A percentile compares a stretch with the other conserved stretches of the same genome.
phyloP scores from a whole-genome alignment of 306 rosid genomes.

The Ceratonia siliqua region DNA sequence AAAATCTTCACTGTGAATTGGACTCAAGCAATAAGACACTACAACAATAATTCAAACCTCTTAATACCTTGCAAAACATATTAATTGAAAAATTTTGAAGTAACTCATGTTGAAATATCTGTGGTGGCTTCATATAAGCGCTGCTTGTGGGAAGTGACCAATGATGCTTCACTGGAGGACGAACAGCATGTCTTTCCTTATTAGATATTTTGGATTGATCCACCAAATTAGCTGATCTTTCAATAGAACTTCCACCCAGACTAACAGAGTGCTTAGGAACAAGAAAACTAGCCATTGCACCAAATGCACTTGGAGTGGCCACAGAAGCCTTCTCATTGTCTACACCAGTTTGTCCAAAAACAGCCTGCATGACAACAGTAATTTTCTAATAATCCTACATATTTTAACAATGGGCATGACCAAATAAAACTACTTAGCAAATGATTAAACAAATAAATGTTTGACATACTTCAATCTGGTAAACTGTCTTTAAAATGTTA shows the following conservation, averaged over 20 bases:
- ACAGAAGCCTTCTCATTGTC: constrained; percentile 72
- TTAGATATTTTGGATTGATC: constrained; percentile 71
- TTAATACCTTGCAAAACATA: constrained; percentile 89
- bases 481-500: constrained; percentile 73
- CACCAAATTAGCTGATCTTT: constrained; percentile 61
- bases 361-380: constrained; percentile 58
- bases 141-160: constrained; percentile 89
- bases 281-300: constrained; percentile 98
- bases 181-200: constrained; percentile 82
- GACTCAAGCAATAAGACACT: constrained; percentile 9
- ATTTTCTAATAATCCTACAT: constrained; percentile 36
- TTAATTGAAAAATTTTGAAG: constrained; percentile 94
- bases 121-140: constrained; percentile 65
- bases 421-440: constrained; percentile 27
- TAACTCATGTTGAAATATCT: constrained; percentile 94
- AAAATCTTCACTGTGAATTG: constrained; percentile 10
- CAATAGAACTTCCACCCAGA: constrained; percentile 71
- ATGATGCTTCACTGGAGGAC: constrained; percentile 93
- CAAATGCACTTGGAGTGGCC: constrained; percentile 79
- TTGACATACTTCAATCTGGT: constrained; percentile 80
- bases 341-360: constrained; percentile 76
- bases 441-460: constrained; percentile 17
- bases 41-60: constrained; percentile 8
- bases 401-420: constrained; percentile 13
- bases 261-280: constrained; percentile 95